Evolutionary conservation across 208 protist species (phyloP).

Genomic region (Trypanosoma vivax): DNA sequence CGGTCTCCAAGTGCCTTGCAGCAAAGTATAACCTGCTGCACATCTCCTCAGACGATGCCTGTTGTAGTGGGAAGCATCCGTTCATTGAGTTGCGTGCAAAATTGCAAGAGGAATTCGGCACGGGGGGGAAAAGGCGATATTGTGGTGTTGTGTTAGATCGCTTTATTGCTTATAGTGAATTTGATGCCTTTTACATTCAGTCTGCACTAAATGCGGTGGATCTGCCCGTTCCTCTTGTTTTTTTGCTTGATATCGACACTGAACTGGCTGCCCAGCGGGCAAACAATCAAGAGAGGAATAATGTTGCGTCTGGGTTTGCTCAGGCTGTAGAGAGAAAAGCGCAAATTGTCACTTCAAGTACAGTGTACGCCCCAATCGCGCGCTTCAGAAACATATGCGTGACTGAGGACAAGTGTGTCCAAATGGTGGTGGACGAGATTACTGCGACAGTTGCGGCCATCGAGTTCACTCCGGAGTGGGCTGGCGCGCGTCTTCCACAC

Average conservation of each 20-base stretch:
- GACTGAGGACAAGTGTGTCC: conserved; percentile 26
- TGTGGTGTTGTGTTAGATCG: conserved; percentile 80
- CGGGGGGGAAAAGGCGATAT: conserved; percentile 35
- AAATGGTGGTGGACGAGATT: conserved; percentile 40
- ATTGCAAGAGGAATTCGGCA: conserved; percentile 59
- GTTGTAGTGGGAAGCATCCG: conserved; percentile 64
- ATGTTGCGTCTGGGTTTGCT: conserved; percentile 36
- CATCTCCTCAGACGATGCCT: conserved; percentile 65
- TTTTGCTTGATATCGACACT: conserved; percentile 68
- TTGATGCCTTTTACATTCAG: conserved; percentile 83
- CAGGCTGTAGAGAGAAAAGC: conserved; percentile 68
- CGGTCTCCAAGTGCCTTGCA: conserved; percentile 44
- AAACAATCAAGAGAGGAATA: conserved; percentile 40
- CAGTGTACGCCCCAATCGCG: conserved; percentile 51
- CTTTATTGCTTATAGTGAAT: conserved; percentile 70
- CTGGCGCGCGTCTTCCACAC: conserved; percentile 8
- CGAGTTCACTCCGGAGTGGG: conserved; percentile 17
- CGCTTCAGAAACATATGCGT: conserved; percentile 42
- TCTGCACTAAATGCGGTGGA: conserved; percentile 34
- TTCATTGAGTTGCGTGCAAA: conserved; percentile 57
- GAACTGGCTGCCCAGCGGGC: conserved; percentile 56
- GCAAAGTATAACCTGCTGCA: conserved; percentile 64
- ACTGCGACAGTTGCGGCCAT: conserved; percentile 37
- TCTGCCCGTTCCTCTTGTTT: conserved; percentile 64
- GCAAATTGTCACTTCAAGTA: conserved; percentile 47